Conservation (phyloP, 345 rosid genomes). For the Corchorus olitorius region DNA sequence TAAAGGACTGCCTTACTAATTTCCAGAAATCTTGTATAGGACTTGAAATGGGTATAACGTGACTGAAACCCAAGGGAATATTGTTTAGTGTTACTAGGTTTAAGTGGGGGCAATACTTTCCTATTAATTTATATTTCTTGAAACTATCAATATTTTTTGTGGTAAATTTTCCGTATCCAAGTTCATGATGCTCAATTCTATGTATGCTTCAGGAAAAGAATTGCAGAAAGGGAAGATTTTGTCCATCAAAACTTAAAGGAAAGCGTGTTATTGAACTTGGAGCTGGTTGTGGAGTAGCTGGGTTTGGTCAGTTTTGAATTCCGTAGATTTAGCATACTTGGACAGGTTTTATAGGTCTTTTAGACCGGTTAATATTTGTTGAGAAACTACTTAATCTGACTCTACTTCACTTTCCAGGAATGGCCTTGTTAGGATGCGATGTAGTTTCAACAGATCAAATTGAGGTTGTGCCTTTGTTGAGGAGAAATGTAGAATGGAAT, state of each 20-base stretch:
- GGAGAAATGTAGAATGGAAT: slow-evolving; percentile 81
- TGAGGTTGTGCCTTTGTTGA: slow-evolving; percentile 76
- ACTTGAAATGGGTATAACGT: background rate
- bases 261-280: slow-evolving; percentile 91
- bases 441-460: slow-evolving; percentile 83
- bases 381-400: slow-evolving; percentile 12
- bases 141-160: background rate
- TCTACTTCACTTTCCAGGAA: slow-evolving; percentile 47
- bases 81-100: background rate
- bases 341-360: slow-evolving; percentile 14
- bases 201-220: slow-evolving; percentile 67
- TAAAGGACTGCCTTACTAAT: background rate
- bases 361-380: slow-evolving; percentile 11
- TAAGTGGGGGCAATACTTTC: background rate
- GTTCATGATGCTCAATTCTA: background rate
- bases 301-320: slow-evolving; percentile 71
- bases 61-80: background rate
- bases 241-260: slow-evolving; percentile 82
- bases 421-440: slow-evolving; percentile 91
- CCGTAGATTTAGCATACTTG: slow-evolving; percentile 10
- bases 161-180: background rate
- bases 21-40: background rate
- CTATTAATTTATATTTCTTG: slow-evolving; percentile 12
- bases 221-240: slow-evolving; percentile 84
- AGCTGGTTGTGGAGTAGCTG: slow-evolving; percentile 97